A percentile compares a stretch with the other conserved stretches of the same genome.
Conservation (phyloP, 2,329 filamentous ascomycete genomes). For the Lecanosticta acicola region DNA sequence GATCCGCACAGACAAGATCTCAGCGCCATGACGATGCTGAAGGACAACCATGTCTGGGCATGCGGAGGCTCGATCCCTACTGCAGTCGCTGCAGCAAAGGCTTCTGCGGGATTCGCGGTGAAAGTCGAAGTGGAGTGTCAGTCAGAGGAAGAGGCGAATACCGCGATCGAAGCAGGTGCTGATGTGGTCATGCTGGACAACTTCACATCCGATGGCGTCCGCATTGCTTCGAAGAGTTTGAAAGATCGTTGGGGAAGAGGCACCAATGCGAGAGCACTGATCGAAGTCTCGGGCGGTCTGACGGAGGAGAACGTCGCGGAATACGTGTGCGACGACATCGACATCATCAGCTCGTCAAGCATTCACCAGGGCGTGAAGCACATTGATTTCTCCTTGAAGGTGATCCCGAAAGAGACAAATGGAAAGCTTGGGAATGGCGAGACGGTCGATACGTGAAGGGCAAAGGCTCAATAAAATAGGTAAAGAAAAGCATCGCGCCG, state of each 20-base stretch:
- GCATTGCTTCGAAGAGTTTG: slow-evolving; percentile 64
- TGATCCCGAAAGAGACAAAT: slow-evolving; percentile 46
- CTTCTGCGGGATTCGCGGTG: slow-evolving; percentile 78
- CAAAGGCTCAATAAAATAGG: background rate
- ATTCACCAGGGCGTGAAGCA: slow-evolving; percentile 94
- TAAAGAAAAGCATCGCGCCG: background rate
- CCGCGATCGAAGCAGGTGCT: slow-evolving; percentile 83
- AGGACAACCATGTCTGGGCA: slow-evolving; percentile 97
- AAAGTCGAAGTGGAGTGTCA: slow-evolving; percentile 97
- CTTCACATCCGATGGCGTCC: slow-evolving; percentile 75
- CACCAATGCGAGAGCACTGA: slow-evolving; percentile 56
- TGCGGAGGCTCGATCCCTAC: slow-evolving; percentile 74
- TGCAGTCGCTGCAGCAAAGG: slow-evolving; percentile 77
- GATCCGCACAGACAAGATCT: slow-evolving; percentile 90
- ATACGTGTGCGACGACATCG: slow-evolving; percentile 79
- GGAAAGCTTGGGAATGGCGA: slow-evolving; percentile 24
- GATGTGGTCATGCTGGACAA: slow-evolving; percentile 98
- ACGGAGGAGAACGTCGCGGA: slow-evolving; percentile 74
- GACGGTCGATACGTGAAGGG: slow-evolving; percentile 17
- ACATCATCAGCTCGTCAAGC: slow-evolving; percentile 92
- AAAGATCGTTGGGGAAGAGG: slow-evolving; percentile 72
- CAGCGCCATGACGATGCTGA: slow-evolving; percentile 90
- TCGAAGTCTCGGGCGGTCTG: slow-evolving; percentile 90
- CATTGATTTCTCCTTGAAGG: slow-evolving; percentile 94
- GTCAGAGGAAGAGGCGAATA: slow-evolving; percentile 79